Percentiles rank a stretch among this genome's conserved stretches.
phyloP scores from a whole-genome alignment of 768 basidiomycete genomes.

The Psilocybe cyanescens region DNA sequence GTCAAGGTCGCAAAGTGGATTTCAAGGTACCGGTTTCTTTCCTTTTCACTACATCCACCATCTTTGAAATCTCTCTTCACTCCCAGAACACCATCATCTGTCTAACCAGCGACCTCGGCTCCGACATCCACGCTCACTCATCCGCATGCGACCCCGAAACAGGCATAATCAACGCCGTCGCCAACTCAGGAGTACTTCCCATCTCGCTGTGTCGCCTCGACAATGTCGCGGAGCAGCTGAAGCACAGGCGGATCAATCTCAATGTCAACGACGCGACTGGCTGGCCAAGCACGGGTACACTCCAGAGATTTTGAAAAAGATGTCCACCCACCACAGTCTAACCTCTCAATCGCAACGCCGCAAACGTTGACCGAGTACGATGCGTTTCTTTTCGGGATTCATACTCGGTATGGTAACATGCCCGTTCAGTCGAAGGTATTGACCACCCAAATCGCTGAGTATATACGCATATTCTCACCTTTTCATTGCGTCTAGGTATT shows the following conservation, averaged over 20 bases:
- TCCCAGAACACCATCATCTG: conserved; percentile 87
- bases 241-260: conserved; percentile 59
- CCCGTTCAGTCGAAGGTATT: conserved; percentile 58
- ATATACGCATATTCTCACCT: background rate
- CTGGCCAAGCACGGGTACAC: conserved; percentile 79
- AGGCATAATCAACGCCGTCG: conserved; percentile 58
- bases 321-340: conserved; percentile 68
- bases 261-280: conserved; percentile 44
- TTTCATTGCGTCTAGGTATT: conserved; percentile 49
- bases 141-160: background rate
- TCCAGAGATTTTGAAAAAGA: conserved; percentile 65
- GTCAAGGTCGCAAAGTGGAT: conserved; percentile 89
- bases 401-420: conserved; percentile 78
- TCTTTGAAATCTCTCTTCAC: background rate
- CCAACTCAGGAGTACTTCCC: conserved; percentile 78
- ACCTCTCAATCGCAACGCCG: conserved; percentile 61
- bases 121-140: conserved; percentile 47
- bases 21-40: conserved; percentile 61
- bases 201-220: conserved; percentile 71
- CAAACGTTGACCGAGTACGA: conserved; percentile 56
- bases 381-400: conserved; percentile 70
- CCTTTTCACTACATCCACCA: background rate
- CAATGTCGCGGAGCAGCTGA: conserved; percentile 73
- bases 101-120: conserved; percentile 84
- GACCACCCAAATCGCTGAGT: background rate